Evolutionary conservation across 2,329 filamentous ascomycete species (phyloP), one percentile per base, ranked within the genome.

Genomic region (Diaporthe batatas): DNA sequence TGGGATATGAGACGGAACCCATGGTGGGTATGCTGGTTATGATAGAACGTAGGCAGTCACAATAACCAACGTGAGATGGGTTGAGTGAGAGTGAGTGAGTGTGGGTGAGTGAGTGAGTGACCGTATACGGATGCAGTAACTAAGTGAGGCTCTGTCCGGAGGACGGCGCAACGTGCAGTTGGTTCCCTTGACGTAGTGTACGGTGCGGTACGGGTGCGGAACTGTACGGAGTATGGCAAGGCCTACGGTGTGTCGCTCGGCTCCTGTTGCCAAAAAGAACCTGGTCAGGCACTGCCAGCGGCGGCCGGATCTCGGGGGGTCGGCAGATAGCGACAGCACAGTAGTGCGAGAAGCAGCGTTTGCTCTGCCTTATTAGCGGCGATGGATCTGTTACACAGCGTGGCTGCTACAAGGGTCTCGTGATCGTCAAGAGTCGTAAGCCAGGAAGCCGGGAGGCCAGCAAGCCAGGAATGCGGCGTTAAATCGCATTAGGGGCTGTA

Each of bases 1-100:
- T 44, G n/a, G 68, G 62, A 64, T 47, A 32, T 34, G 72, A 16
- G 18, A 70, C 36, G 32, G 73, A 72, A 14, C 71, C 71, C 73
- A 72, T 72, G 64, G 4, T 70, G 36, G 23, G 51, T 10, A 11
- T 29, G 23, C 18, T 16, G 29, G 42, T 68, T 39, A n/a, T 62
- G 57, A 36, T 29, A 59, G 64, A 51, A 39, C 7, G 67, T 12
- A 12, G 29, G 29, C 21, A 25, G 25, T 29, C 23, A 34, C n/a
- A 23, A n/a, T 59, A 36, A 62, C 39, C 23, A 16, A 36, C 12
- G 42, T 36, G 21, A 36, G 12, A 32, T 36, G 59, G 18, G 7
- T 21, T 47, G 44, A 47, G 44, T n/a, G 5, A n/a, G 42, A 14
- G 49, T 29, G 51, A 47, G 51, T 49, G 11, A 57, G 59, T 39